Percentiles rank a stretch among this genome's conserved stretches.
These are phyloP conservation scores for Micromonas pusilla DNA, from an alignment of 139 green algal genomes.

Conservation along the genomic window DNA sequence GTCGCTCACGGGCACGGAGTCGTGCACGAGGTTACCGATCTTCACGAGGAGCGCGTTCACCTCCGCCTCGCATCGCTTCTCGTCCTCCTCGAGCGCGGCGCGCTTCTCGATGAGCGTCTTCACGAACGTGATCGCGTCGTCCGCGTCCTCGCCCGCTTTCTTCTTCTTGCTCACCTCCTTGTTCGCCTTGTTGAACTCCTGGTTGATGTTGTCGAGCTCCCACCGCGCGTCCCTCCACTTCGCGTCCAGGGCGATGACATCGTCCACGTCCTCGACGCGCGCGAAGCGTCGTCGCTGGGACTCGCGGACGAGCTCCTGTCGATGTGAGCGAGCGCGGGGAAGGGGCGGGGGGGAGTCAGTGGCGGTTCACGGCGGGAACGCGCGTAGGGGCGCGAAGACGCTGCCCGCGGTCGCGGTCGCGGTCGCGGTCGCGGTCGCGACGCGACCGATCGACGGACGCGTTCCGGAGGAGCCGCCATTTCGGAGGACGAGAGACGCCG, in stretches of 20 bases:
- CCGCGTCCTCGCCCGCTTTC: constrained; percentile 73
- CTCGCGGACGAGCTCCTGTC: constrained; percentile 74
- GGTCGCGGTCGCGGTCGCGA: background rate
- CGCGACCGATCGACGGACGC: background rate
- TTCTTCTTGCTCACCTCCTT: constrained; percentile 66
- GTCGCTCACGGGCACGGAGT: constrained; percentile 80
- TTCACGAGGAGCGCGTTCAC: constrained; percentile 61
- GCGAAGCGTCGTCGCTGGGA: constrained; percentile 80
- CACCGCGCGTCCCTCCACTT: constrained; percentile 62
- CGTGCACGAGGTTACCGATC: constrained; percentile 98
- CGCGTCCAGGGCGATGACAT: constrained; percentile 82
- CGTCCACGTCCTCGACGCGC: constrained; percentile 77
- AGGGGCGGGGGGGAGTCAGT: background rate
- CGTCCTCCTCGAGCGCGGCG: constrained; percentile 53
- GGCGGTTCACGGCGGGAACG: background rate
- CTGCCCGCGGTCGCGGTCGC: no score
- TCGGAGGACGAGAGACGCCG: background rate
- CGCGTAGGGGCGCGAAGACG: background rate
- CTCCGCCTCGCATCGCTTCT: constrained; percentile 54
- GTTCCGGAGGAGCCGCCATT: background rate
- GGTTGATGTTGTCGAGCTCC: constrained; percentile 72
- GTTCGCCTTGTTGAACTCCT: constrained; percentile 90
- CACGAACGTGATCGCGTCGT: constrained; percentile 42
- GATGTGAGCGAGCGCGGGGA: background rate
- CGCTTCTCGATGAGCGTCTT: constrained; percentile 36